phyloP scores from a whole-genome alignment of 257 asterid genomes.

The Solanum chaucha region DNA sequence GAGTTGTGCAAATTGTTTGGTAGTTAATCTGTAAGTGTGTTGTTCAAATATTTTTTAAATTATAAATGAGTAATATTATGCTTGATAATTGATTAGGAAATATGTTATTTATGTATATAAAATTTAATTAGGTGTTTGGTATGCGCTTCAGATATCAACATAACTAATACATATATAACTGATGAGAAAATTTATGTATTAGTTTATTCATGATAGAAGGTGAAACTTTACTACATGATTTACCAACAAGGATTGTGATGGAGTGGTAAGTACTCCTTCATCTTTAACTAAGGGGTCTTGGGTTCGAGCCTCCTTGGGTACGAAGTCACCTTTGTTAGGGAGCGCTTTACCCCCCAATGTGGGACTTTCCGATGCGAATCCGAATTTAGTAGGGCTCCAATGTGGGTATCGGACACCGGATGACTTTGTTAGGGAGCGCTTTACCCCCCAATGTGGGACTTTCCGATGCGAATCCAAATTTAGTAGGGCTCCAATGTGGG shows the following conservation, averaged over 20 bases:
- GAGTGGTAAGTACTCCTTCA: too few relatives aligned
- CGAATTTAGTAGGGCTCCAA: too few relatives aligned
- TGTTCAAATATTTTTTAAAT: too few relatives aligned
- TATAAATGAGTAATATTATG: neutral
- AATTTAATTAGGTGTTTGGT: neutral
- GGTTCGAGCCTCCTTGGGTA: too few relatives aligned
- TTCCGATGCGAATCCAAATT: fast-evolving
- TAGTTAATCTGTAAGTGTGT: neutral
- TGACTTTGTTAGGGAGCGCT: neutral
- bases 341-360: too few relatives aligned
- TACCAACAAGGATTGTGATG: too few relatives aligned
- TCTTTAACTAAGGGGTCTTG: neutral
- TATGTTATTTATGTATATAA: neutral
- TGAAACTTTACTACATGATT: neutral
- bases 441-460: too few relatives aligned
- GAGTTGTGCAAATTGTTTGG: neutral
- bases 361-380: fast-evolving
- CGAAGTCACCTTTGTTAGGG: neutral
- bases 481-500: too few relatives aligned
- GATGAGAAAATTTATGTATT: too few relatives aligned
- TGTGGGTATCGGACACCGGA: too few relatives aligned
- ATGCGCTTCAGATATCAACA: neutral
- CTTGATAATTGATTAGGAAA: neutral
- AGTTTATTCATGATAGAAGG: neutral
- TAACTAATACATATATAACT: too few relatives aligned